A percentile compares a stretch with the other conserved stretches of the same genome.
Evolutionary conservation across 768 basidiomycete genomes (phyloP).

Genomic region (Leccinum variicolor): DNA sequence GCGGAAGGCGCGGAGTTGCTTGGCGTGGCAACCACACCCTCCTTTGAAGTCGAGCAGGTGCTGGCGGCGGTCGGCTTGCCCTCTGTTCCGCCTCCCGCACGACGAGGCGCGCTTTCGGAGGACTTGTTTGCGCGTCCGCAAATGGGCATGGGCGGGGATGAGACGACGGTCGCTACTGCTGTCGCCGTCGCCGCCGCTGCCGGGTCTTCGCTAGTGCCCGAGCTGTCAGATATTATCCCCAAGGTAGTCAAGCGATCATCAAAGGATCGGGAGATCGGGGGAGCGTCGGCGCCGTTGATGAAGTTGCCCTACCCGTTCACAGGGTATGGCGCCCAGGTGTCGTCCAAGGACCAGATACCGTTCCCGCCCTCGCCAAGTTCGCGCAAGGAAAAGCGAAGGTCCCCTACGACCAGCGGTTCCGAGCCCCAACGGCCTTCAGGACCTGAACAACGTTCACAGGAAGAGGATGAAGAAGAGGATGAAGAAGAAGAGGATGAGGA

Average conservation of each 20-base stretch:
- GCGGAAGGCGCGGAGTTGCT: conserved; percentile 19
- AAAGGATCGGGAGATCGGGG: conserved; percentile 42
- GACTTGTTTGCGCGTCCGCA: conserved; percentile 63
- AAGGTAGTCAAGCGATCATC: conserved; percentile 44
- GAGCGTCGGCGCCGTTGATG: conserved; percentile 44
- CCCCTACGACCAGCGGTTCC: conserved; percentile 24
- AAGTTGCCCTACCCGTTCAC: conserved; percentile 71
- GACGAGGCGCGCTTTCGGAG: conserved; percentile 55
- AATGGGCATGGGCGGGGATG: conserved; percentile 19
- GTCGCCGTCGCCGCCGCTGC: background rate
- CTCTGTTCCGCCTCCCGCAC: conserved; percentile 47
- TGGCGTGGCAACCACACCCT: conserved; percentile 32
- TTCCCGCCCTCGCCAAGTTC: conserved; percentile 67
- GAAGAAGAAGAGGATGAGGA: background rate
- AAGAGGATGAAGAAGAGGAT: conserved; percentile 19
- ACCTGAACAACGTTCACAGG: conserved; percentile 27
- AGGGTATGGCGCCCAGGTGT: conserved; percentile 55
- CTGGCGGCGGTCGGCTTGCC: conserved; percentile 56
- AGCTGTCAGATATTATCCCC: conserved; percentile 41
- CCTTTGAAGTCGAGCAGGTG: conserved; percentile 52
- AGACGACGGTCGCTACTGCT: background rate
- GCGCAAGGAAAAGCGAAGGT: conserved; percentile 36
- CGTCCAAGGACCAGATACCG: conserved; percentile 62
- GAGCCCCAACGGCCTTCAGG: conserved; percentile 31
- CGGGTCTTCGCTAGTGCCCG: conserved; percentile 22